Base-by-base conservation (phyloP, 139 green algal genomes). In the Chlamydomonas sp. region DNA sequence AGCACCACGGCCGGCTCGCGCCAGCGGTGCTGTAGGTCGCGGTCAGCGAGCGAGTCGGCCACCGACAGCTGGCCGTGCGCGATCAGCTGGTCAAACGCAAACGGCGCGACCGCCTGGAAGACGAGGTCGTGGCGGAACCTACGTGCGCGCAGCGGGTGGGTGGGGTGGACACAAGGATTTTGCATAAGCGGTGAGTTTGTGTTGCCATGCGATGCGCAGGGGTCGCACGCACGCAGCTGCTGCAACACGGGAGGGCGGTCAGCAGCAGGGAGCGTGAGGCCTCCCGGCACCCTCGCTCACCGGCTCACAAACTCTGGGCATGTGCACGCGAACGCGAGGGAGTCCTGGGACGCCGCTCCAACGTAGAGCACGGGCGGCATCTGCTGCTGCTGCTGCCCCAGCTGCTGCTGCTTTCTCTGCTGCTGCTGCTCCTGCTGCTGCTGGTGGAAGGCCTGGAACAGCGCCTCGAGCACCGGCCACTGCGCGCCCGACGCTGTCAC, bases 221-320 rank as follows among this genome's bases (percentile, higher is more conserved):
- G n/a, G n/a, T n/a, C n/a, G n/a, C n/a, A n/a, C n/a, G n/a, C n/a
- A n/a, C n/a, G n/a, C n/a, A n/a, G n/a, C n/a, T n/a, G n/a, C n/a
- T n/a, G n/a, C n/a, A n/a, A n/a, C n/a, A n/a, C n/a, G n/a, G n/a
- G n/a, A n/a, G n/a, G n/a, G n/a, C n/a, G n/a, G n/a, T n/a, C n/a
- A n/a, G n/a, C n/a, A n/a, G n/a, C n/a, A n/a, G n/a, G n/a, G n/a
- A n/a, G n/a, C n/a, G n/a, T n/a, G n/a, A n/a, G n/a, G n/a, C n/a
- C n/a, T n/a, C n/a, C n/a, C n/a, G n/a, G n/a, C n/a, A n/a, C 13
- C 39, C 39, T 28, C 35, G 24, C 61, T 5, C 35, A 67, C 68
- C 58, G 31, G 58, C 31, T 74, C 2, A 74, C 4, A 31, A 74
- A 74, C 26, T 74, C 68, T 30, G 43, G 33, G 37, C 34, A 74